Percentiles rank a stretch among this genome's conserved stretches.
phyloP scores from a whole-genome alignment of 1,139 yeast genomes.

The Saccharomycopsis hybrid region DNA sequence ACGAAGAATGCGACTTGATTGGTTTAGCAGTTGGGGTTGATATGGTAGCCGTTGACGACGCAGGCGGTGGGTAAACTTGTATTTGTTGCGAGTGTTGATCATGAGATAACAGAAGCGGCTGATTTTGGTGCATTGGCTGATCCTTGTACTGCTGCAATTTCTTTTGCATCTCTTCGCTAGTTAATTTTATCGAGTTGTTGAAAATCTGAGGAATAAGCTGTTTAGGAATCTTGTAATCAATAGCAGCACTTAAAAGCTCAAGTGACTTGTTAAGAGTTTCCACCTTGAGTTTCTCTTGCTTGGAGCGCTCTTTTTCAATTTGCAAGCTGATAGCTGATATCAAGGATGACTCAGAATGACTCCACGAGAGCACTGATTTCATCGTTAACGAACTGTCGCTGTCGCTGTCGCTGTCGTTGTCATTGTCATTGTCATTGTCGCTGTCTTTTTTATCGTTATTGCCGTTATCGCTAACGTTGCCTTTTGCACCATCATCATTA shows the following conservation, averaged over 20 bases:
- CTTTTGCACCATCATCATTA: no score
- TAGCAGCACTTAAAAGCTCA: slow-evolving; percentile 35
- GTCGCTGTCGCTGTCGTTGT: not conserved
- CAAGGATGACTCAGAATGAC: slow-evolving; percentile 14
- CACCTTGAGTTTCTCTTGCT: slow-evolving; percentile 33
- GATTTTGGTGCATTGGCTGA: not conserved
- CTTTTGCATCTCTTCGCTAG: slow-evolving; percentile 3
- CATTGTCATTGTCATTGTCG: no score
- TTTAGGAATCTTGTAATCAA: slow-evolving; percentile 31
- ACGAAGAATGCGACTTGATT: slow-evolving; percentile 10
- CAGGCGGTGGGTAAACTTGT: slow-evolving; percentile 12
- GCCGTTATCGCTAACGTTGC: not conserved
- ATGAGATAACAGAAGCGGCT: no score
- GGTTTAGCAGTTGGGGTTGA: slow-evolving; percentile 5
- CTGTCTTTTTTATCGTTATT: not conserved
- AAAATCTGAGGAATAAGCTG: slow-evolving; percentile 34
- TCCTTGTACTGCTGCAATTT: slow-evolving; percentile 5
- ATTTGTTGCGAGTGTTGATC: not conserved
- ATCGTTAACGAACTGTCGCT: not conserved
- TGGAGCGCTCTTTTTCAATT: slow-evolving; percentile 39
- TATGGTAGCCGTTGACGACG: not conserved
- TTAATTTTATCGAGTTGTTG: slow-evolving; percentile 18
- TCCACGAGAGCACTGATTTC: slow-evolving; percentile 8
- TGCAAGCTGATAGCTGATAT: slow-evolving; percentile 34
- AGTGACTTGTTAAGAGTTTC: slow-evolving; percentile 33